Base-by-base conservation (phyloP, 345 rosid species). In the Syzygium aromaticum region DNA sequence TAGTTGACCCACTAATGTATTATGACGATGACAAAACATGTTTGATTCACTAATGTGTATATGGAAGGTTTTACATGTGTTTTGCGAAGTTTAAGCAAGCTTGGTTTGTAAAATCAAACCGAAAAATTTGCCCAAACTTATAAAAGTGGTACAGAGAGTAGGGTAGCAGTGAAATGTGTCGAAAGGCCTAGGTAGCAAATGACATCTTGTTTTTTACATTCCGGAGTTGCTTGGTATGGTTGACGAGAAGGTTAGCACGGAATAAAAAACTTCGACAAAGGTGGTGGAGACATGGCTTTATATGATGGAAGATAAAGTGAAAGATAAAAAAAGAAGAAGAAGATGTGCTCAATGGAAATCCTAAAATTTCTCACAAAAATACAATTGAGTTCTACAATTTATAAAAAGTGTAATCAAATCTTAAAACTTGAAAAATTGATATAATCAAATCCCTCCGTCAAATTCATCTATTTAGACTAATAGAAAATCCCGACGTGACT, bases 211-310 rank as follows among this genome's bases (percentile, higher is more conserved):
- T 2, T n/a, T 61, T n/a, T 61, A 7, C 33, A 12, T 61, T n/a
- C 8, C 15, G 17, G 77, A 63, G 5, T 61, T 61, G 73, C 73
- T 61, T n/a, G 33, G 73, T 33, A 61, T 6, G 3, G 8, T 2
- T 2, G 64, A 25, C 3, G 0, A 0, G 7, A 16, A 1, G 33
- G 4, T 27, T 2, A n/a, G 3, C 67, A 27, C 0, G 33, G 17
- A n/a, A 61, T 61, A 61, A 61, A 52, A 27, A 61, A 8, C 73
- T 13, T 8, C 1, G 9, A 61, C 8, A 61, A 0, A 61, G 73
- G 73, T 61, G 73, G 59, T 54, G 59, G 25, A 8, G 54, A 53
- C 21, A 52, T 52, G 53, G 53, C 53, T 52, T 52, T 52, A 52
- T 52, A 13, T 14, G 17, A 6, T 43, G 46, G 46, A 43, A 43